Conservation (phyloP, 495 filamentous ascomycete species). For the Lasiosphaeria ovina region DNA sequence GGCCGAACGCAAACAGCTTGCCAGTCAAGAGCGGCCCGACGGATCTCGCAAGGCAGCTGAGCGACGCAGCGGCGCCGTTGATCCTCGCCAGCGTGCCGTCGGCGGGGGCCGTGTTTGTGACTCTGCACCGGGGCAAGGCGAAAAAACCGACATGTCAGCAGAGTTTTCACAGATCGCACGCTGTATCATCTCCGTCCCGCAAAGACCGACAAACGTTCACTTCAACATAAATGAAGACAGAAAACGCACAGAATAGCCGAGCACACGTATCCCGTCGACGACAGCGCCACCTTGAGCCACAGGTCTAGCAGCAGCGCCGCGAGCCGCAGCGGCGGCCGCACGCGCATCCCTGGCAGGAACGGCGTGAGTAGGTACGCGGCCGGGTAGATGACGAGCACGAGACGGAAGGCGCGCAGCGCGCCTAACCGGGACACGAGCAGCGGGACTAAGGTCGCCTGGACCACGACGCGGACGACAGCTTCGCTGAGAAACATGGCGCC, state of each 20-base stretch:
- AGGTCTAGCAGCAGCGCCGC: constrained; percentile 8
- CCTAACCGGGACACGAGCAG: constrained; percentile 10
- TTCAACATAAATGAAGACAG: too few species aligned
- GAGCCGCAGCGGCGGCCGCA: not conserved
- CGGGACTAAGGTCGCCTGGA: constrained; percentile 8
- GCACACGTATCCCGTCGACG: constrained; percentile 12
- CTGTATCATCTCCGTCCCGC: too few species aligned
- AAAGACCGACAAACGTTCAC: too few species aligned
- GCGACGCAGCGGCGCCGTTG: constrained; percentile 17
- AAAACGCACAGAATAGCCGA: constrained; percentile 14
- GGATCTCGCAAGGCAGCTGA: constrained; percentile 13
- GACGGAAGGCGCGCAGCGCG: constrained; percentile 5
- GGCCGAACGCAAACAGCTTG: constrained; percentile 8
- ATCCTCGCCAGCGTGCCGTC: constrained; percentile 11
- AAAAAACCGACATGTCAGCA: not conserved
- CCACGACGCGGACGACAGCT: constrained; percentile 4
- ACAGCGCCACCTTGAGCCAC: constrained; percentile 12
- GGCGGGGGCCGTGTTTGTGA: constrained; percentile 12
- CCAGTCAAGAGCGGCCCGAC: constrained; percentile 9
- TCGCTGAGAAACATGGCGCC: constrained; percentile 13
- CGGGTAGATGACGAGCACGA: constrained; percentile 11
- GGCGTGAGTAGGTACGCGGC: constrained; percentile 13
- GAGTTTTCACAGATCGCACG: not conserved
- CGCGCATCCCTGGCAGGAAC: constrained; percentile 6
- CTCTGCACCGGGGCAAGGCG: not conserved